Conservation (phyloP, 108 stramenopile genomes). For the Tribonema minus region DNA sequence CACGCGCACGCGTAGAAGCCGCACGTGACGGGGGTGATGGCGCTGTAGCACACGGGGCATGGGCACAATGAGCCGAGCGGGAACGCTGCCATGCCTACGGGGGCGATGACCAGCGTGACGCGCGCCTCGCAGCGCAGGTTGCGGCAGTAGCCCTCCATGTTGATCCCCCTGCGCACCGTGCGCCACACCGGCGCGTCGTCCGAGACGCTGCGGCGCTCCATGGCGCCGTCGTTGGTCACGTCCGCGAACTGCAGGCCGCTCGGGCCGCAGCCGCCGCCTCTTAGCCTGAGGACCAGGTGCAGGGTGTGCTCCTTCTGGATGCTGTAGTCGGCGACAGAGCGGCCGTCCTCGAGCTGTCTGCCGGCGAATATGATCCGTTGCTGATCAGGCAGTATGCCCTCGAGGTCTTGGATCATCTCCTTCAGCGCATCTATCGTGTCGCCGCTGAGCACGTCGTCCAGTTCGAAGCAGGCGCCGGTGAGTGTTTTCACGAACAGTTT, state of each 20-base stretch:
- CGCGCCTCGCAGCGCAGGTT: neutral
- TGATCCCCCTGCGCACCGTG: neutral
- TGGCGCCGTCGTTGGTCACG: neutral
- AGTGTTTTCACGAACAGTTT: too few species aligned
- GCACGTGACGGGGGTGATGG: neutral
- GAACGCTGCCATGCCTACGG: neutral
- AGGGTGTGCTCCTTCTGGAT: constrained; percentile 93
- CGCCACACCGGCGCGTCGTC: neutral
- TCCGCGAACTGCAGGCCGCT: neutral
- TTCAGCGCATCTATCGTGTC: too few species aligned
- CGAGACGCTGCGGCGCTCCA: neutral
- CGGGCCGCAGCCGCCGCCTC: constrained; percentile 16
- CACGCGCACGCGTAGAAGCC: too few species aligned
- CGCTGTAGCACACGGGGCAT: neutral
- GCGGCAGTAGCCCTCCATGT: neutral
- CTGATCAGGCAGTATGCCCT: constrained; percentile 56
- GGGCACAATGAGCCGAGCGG: neutral
- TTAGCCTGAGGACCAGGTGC: constrained; percentile 34
- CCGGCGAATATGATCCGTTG: constrained; percentile 58
- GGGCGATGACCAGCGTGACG: neutral
- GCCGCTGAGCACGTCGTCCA: too few species aligned
- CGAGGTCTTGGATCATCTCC: too few species aligned
- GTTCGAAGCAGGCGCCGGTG: too few species aligned
- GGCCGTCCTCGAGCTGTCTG: constrained; percentile 64
- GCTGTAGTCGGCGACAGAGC: constrained; percentile 91